Base-by-base conservation (phyloP, 2,329 filamentous ascomycete species). In the Colletotrichum lentis region DNA sequence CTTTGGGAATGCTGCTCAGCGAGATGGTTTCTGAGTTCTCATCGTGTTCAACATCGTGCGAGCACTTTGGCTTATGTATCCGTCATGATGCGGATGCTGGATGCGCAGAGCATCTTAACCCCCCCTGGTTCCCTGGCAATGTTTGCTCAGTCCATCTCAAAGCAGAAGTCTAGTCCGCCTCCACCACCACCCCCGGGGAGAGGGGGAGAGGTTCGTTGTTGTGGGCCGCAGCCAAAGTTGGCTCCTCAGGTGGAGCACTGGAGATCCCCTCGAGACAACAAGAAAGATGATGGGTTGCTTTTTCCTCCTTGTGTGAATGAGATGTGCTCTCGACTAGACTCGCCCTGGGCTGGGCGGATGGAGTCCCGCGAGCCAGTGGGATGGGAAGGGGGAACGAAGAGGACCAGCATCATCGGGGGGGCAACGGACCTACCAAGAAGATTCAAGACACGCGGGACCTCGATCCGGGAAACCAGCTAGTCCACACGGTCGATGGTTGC, bases 401-500 rank as follows among this genome's bases (percentile, higher is more conserved):
- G 31, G 31, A 35, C 31, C 31, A 10, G 31, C 31, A 35, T 35
- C 31, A 35, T 35, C 31, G 31, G 31, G 5, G 31, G 5, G 31
- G 31, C 7, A 35, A 35, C 31, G 31, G 31, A 35, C 31, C 31
- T 35, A 35, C 31, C 44, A 55, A 20, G 43, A 20, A 37, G 49
- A 39, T 41, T 27, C 60, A 49, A 67, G 65, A 64, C 61, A 64
- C 50, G 49, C 44, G 50, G 63, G 52, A 24, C 27, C 35, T 31
- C 16, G n/a, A 18, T 47, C 50, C 49, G 56, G 62, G 27, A 59
- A 44, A 31, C 49, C n/a, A 12, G 46, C 24, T 35, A 55, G 44
- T 59, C 37, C 18, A 43, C 11, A 41, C 44, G n/a, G 53, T 37
- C 6, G 50, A 47, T 31, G 43, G 14, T 68, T 49, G 54, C 46